phyloP scores from a whole-genome alignment of 257 asterid species.

The Thymus quinquecostatus region DNA sequence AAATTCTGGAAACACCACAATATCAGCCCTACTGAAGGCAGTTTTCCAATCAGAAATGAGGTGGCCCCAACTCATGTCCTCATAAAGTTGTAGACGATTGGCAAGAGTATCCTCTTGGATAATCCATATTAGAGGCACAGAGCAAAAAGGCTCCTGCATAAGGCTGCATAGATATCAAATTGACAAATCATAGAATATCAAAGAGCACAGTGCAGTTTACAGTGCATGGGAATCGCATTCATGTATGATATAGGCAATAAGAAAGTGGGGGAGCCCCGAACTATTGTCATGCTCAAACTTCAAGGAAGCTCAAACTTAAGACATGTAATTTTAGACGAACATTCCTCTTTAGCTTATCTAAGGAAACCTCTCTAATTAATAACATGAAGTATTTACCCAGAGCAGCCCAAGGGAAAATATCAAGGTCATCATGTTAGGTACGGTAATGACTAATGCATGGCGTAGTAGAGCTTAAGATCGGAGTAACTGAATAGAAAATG shows the following conservation, averaged over 20 bases:
- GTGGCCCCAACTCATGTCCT: slow-evolving; percentile 67
- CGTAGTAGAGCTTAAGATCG: slow-evolving; percentile 17
- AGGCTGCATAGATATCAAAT: slow-evolving; percentile 97
- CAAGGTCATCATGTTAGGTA: slow-evolving; percentile 8
- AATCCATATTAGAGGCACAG: slow-evolving; percentile 94
- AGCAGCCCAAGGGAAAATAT: not conserved
- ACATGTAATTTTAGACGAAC: slow-evolving; percentile 16
- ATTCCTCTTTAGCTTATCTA: slow-evolving; percentile 16
- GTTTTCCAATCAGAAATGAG: slow-evolving; percentile 80
- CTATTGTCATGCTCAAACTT: not conserved
- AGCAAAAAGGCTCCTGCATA: slow-evolving; percentile 99
- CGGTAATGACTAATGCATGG: not conserved
- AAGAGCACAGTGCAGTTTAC: slow-evolving; percentile 26
- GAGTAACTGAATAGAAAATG: not conserved
- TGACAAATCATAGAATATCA: slow-evolving; percentile 65
- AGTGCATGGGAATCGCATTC: slow-evolving; percentile 18
- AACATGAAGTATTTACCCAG: not conserved
- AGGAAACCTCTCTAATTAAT: slow-evolving; percentile 12
- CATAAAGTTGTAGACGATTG: slow-evolving; percentile 67
- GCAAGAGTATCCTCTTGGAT: slow-evolving; percentile 93
- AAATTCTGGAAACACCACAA: slow-evolving; percentile 86
- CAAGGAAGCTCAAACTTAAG: slow-evolving; percentile 11
- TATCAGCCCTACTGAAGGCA: slow-evolving; percentile 80
- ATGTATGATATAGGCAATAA: slow-evolving; percentile 6
- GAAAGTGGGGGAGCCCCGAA: not conserved